Evolutionary conservation across 75 land plant species (phyloP), one percentile per base, ranked within the genome.

Genomic region (Isoetes taiwanensis): DNA sequence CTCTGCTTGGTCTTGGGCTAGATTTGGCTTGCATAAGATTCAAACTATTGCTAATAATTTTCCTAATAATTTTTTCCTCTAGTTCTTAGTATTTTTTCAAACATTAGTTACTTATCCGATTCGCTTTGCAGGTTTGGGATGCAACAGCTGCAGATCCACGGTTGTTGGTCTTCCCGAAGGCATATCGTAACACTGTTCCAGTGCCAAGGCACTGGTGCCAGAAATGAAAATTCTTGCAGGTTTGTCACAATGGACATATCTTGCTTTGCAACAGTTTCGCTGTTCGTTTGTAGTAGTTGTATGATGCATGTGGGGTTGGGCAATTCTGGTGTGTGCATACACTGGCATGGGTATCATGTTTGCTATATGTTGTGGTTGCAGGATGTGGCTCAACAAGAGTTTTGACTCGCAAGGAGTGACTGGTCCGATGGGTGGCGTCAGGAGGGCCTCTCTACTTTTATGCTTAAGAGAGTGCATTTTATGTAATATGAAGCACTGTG

Each of bases 131-230:
- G 50, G 50, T 46, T 5, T 46, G 50, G 50, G 50, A 46, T n/a
- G 50, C 50, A 19, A 46, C 50, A 46, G 50, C 50, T 8, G 50
- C 50, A 4, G 50, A 46, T 46, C 50, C 50, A 5, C 6, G 50
- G 16, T n/a, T 46, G 50, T 23, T 46, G 5, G 50, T 46, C 25
- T 46, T 8, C 16, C 25, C 25, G 16, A 46, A 46, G 50, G 6
- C 50, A 5, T 46, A 46, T 19, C 50, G 50, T 23, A 46, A 46
- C 19, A 46, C 50, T n/a, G 50, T 46, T 6, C 50, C 50, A 6
- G 50, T 46, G 5, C 50, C 50, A n/a, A 46, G 50, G 16, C 50
- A 46, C 25, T 46, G 50, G 50, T 46, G 50, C 25, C 50, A 46
- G 23, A 46, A 46, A 23, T 23, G 50, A n/a, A 46, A 46, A 16